Evolutionary conservation across 148 eudicot species (phyloP).

Genomic region (Rhododendron ferrugineum): DNA sequence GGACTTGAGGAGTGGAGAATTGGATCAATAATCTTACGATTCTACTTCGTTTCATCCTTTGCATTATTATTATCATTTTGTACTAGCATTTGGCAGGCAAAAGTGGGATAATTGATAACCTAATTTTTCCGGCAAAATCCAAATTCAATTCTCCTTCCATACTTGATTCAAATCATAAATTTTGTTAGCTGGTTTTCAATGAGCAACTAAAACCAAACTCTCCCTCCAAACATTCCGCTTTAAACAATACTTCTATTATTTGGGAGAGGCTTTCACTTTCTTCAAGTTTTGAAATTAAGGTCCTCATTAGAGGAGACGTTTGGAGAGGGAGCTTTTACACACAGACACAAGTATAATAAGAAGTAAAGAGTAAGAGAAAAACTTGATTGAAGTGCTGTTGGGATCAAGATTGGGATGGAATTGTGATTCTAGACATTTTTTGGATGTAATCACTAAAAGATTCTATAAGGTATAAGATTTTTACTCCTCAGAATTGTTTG

Average conservation of each 20-base stretch:
- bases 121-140: neutral
- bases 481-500: neutral
- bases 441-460: neutral
- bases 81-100: neutral
- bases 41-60: neutral
- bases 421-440: neutral
- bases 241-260: neutral
- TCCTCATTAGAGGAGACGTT: neutral
- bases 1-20: neutral
- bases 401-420: neutral
- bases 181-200: neutral
- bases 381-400: neutral
- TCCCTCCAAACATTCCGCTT: neutral
- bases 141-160: neutral
- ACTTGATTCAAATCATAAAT: neutral
- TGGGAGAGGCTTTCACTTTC: neutral
- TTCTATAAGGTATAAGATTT: neutral
- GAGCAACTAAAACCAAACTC: neutral
- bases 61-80: neutral
- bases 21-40: neutral
- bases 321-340: neutral
- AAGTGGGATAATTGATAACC: neutral
- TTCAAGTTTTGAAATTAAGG: neutral
- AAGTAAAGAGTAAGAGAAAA: neutral
- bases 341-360: neutral